Base-by-base conservation (phyloP, 257 asterid genomes). In the Lavandula angustifolia region DNA sequence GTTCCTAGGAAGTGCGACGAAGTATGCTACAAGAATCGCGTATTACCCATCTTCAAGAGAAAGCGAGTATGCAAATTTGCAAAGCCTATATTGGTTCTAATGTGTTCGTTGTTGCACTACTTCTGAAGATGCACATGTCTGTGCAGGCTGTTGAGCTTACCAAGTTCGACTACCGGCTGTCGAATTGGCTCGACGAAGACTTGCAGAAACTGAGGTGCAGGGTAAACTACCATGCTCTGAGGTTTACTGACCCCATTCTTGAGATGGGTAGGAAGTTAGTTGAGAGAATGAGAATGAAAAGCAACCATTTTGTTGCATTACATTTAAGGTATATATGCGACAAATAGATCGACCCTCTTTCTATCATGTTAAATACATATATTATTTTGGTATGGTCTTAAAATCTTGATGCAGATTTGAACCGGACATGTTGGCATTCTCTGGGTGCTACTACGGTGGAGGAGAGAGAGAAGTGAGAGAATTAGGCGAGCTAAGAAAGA, bases 391-490 rank as follows among this genome's bases (percentile, higher is more conserved):
- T 22, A 0, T 22, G 27, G 27, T 22, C 27, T 22, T 22, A 22
- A 22, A 22, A 22, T 22, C 42, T 37, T 37, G 9, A 5, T 9
- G 43, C 74, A 87, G 95, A 78, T 87, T 73, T 48, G 95, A 87
- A 75, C 79, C 92, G 47, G 95, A 87, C 64, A 87, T 87, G 95
- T 63, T 87, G 29, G 95, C 95, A 33, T 87, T 87, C 75, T 82
- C 95, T 42, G 84, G 90, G 51, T 87, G 95, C 74, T 71, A 85
- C 63, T 87, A 84, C 17, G 92, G 90, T 29, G 88, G 92, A 58
- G 91, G 92, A 35, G 84, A 77, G 37, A 78, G 65, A 64, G 92
- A 85, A 73, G 70, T 32, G 59, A 44, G 65, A 17, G 87, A 78
- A 59, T 71, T 87, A 12, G 82, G 92, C 9, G 50, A 60, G 14